Evolutionary conservation across 2,329 filamentous ascomycete species (phyloP).

Genomic region (Falciphora oryzae): DNA sequence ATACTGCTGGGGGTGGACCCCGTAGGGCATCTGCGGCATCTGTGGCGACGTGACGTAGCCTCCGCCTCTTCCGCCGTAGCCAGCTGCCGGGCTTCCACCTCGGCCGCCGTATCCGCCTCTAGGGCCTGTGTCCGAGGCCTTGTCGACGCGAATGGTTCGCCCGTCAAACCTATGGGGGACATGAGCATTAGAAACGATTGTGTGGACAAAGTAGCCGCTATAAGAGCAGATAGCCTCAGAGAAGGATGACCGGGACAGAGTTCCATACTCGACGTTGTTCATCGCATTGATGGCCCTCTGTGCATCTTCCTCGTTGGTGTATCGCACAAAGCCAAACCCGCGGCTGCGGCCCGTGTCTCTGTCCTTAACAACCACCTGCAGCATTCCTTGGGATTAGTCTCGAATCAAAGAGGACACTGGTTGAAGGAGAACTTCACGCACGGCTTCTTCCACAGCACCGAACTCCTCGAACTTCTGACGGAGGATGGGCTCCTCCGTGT

Average conservation of each 20-base stretch:
- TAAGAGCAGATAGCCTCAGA: slow-evolving; percentile 4
- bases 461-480: slow-evolving; percentile 90
- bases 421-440: slow-evolving; percentile 45
- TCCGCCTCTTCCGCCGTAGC: slow-evolving; percentile 32
- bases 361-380: slow-evolving; percentile 95
- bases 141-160: slow-evolving; percentile 90
- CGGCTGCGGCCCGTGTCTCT: slow-evolving; percentile 94
- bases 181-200: background rate
- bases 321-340: slow-evolving; percentile 96
- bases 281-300: slow-evolving; percentile 70
- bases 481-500: slow-evolving; percentile 85
- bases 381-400: background rate
- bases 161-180: slow-evolving; percentile 72
- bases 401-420: background rate
- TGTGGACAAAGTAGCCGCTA: background rate
- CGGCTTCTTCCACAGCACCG: slow-evolving; percentile 88
- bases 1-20: slow-evolving; percentile 22
- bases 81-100: slow-evolving; percentile 29
- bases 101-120: slow-evolving; percentile 51
- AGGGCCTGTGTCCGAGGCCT: slow-evolving; percentile 75
- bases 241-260: background rate
- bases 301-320: slow-evolving; percentile 68
- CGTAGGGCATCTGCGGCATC: slow-evolving; percentile 30
- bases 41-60: slow-evolving; percentile 26
- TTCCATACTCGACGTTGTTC: slow-evolving; percentile 83